Percentiles rank a stretch among this genome's conserved stretches.
These are phyloP conservation scores for Chaetomium sp. DNA, from an alignment of 2,329 filamentous ascomycete species.

Conservation along the genomic window DNA sequence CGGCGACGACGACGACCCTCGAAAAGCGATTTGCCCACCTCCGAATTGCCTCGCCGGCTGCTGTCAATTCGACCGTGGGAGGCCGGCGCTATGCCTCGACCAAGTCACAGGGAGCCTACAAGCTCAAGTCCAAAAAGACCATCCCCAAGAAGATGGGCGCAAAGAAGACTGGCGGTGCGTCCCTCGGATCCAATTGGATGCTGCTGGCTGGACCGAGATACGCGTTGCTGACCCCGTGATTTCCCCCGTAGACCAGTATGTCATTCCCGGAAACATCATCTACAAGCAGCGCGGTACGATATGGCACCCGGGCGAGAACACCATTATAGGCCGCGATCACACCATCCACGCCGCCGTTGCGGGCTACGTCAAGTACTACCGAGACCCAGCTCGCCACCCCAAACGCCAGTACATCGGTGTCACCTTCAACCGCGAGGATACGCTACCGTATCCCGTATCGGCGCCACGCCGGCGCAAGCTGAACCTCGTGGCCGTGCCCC, in stretches of 20 bases:
- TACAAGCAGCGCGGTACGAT: conserved; percentile 93
- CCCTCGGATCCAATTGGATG: not conserved
- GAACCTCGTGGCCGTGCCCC: conserved; percentile 64
- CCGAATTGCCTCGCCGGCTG: conserved; percentile 37
- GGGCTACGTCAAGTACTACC: conserved; percentile 97
- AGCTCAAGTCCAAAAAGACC: conserved; percentile 61
- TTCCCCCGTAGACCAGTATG: conserved; percentile 71
- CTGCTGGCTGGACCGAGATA: not conserved
- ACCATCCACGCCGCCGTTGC: conserved; percentile 85
- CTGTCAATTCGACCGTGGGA: conserved; percentile 48
- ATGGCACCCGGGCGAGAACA: conserved; percentile 96
- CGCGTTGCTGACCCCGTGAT: conserved; percentile 8
- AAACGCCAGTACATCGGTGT: conserved; percentile 94
- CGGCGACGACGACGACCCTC: conserved; percentile 31
- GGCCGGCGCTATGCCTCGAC: conserved; percentile 60
- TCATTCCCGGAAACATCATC: conserved; percentile 95
- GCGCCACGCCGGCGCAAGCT: conserved; percentile 74
- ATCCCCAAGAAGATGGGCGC: conserved; percentile 84
- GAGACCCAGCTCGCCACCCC: conserved; percentile 78
- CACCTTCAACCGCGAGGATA: conserved; percentile 78
- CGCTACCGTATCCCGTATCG: conserved; percentile 74
- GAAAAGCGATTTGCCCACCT: conserved; percentile 41
- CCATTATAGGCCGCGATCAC: conserved; percentile 92
- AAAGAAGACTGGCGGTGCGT: conserved; percentile 84
- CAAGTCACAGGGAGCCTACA: conserved; percentile 70